Base-by-base conservation (phyloP, 768 basidiomycete species). In the Pholiota microspora region DNA sequence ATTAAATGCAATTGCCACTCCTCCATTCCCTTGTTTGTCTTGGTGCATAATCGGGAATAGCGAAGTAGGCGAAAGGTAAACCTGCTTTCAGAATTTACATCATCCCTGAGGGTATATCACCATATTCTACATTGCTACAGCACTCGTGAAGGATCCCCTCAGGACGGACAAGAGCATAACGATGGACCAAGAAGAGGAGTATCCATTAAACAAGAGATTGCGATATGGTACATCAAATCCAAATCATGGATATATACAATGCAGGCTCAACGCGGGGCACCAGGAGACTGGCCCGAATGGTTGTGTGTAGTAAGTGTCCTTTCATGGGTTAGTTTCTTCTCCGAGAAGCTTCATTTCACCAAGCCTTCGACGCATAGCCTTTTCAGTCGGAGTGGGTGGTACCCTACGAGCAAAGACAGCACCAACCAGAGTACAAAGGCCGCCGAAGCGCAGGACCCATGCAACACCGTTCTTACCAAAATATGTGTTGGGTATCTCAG, bases 381-480 rank as follows among this genome's bases (percentile, higher is more conserved):
- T 91, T 74, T 98, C 95, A 3, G 94, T 92, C 46, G 85, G 88
- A 18, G 95, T 98, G 0, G 86, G 92, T 12, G 95, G 85, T 0
- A 97, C 92, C 74, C 79, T 84, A 45, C 90, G 85, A 27, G 89
- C 87, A 60, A 91, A 78, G 3, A 83, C 59, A 3, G 94, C 94
- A 27, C 92, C 94, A 31, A 86, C 82, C 73, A 97, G 71, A 0
- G 94, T 85, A 67, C 90, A 93, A 7, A 92, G 65, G 32, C 94
- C 95, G 46, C 95, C 95, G 63, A 96, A 96, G 15, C 94, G 85
- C 53, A 98, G 72, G 5, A 96, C 90, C 94, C 94, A 97, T 2
- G 88, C 92, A 25, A 97, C 93, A 29, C 95, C 95, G 51, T 85
- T 87, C 75, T 92, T 94, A 28, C 89, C 90, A 55, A 81, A 77